phyloP scores from a whole-genome alignment of 352 stramenopile genomes.

The Globisporangium irregulare region DNA sequence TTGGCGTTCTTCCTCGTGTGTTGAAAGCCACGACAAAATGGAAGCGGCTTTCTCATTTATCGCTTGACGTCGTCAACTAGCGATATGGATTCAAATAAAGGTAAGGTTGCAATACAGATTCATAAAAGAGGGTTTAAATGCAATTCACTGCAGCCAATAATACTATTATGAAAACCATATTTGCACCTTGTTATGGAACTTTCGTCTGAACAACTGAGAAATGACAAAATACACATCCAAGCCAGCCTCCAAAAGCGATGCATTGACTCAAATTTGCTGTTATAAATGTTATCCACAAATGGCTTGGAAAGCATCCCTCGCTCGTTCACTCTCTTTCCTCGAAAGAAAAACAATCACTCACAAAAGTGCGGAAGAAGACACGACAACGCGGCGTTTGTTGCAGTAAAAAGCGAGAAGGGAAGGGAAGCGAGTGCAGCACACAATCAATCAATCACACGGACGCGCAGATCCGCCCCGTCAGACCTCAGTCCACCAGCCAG shows the following conservation, averaged over 20 bases:
- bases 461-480: neutral
- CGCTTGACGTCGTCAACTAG: neutral
- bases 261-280: neutral
- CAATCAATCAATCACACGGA: neutral
- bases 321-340: neutral
- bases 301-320: neutral
- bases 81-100: neutral
- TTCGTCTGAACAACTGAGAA: neutral
- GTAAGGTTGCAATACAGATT: neutral
- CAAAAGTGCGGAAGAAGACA: neutral
- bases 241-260: neutral
- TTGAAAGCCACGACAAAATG: neutral
- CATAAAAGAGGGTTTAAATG: neutral
- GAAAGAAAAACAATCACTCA: neutral
- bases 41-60: neutral
- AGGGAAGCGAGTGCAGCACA: neutral
- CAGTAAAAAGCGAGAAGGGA: neutral
- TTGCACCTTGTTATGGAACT: neutral
- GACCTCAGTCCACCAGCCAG: neutral
- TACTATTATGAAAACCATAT: neutral
- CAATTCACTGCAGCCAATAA: neutral
- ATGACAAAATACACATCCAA: neutral
- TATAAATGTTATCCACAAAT: neutral
- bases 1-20: neutral
- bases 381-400: neutral